Base-by-base conservation (phyloP, 2,329 filamentous ascomycete genomes). In the Cladosporium cucumerinum region DNA sequence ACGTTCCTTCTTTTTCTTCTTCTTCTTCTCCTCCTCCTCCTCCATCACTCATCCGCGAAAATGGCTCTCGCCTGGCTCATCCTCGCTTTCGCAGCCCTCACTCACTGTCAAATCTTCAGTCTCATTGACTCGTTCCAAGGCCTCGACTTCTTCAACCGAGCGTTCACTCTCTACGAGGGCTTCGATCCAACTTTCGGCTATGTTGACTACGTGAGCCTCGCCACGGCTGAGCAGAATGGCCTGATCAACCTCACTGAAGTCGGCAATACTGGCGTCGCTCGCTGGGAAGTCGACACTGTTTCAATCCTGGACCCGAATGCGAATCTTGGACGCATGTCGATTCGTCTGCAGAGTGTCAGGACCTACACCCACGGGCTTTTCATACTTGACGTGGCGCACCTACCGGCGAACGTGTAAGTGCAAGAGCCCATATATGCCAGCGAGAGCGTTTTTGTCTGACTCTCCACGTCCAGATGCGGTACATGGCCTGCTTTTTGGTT, bases 361-460 rank as follows among this genome's bases (percentile, higher is more conserved):
- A 73, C 72, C 26, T 83, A 82, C 69, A 78, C 80, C 65, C 70
- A 74, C 36, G 82, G 82, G 11, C 73, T 85, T 16, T 76, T 84
- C 54, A 78, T 84, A 2, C 69, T 79, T 26, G 81, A 84, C 67
- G 77, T 84, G 58, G 76, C 75, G 26, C 82, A 84, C 65, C 82
- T 84, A 79, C 82, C 82, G 1, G 67, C 66, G n/a, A 79, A 80
- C 77, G 12, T 64, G 83, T 81, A 64, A 81, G 82, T 26, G 78
- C 77, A 54, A 11, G 8, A 16, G 14, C 3, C n/a, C 10, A 21
- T 16, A 2, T 5, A 2, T 12, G n/a, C n/a, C 39, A 21, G n/a
- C 23, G n/a, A 46, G 39, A 21, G 18, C 8, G 4, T 8, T 43
- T 1, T 21, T 11, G 3, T 12, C 39, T 46, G 39, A 46, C 39